phyloP scores from a whole-genome alignment of 257 asterid species.

The Schizonepeta tenuifolia region DNA sequence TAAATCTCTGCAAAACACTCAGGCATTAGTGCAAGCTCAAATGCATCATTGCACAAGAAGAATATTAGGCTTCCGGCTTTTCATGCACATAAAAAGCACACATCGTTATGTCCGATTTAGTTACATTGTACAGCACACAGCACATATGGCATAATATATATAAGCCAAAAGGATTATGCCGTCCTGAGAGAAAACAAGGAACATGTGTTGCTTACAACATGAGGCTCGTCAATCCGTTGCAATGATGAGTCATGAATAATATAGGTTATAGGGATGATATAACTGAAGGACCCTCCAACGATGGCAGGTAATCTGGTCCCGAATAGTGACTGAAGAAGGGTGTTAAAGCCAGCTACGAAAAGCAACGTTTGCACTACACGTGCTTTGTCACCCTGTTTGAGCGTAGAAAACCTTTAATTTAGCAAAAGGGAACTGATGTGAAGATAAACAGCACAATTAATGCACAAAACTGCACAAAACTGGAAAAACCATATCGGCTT shows the following conservation, averaged over 20 bases:
- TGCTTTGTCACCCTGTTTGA: slow-evolving; percentile 83
- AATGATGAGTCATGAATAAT: slow-evolving; percentile 74
- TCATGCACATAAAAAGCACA: background rate
- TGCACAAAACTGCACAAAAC: background rate
- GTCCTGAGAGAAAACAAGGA: background rate
- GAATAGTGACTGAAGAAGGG: slow-evolving; percentile 86
- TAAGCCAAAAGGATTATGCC: background rate
- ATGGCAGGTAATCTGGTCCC: slow-evolving; percentile 92
- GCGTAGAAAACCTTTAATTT: background rate
- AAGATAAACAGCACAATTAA: slow-evolving; percentile 13
- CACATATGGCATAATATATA: background rate
- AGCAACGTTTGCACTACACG: slow-evolving; percentile 81
- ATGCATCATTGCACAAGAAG: background rate
- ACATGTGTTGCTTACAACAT: slow-evolving; percentile 51
- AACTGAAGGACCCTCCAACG: slow-evolving; percentile 91
- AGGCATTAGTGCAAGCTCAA: slow-evolving; percentile 1
- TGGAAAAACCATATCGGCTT: background rate
- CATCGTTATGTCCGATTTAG: background rate
- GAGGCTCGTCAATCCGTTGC: slow-evolving; percentile 68
- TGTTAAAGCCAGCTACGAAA: slow-evolving; percentile 85
- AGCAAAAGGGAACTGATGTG: background rate
- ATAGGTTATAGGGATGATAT: slow-evolving; percentile 68
- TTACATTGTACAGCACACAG: background rate
- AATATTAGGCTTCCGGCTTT: no score
- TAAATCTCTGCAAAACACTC: slow-evolving; percentile 61